Evolutionary conservation across 2,329 filamentous ascomycete genomes (phyloP), one percentile per base, ranked within the genome.

Genomic region (Sporothrix schenckii): DNA sequence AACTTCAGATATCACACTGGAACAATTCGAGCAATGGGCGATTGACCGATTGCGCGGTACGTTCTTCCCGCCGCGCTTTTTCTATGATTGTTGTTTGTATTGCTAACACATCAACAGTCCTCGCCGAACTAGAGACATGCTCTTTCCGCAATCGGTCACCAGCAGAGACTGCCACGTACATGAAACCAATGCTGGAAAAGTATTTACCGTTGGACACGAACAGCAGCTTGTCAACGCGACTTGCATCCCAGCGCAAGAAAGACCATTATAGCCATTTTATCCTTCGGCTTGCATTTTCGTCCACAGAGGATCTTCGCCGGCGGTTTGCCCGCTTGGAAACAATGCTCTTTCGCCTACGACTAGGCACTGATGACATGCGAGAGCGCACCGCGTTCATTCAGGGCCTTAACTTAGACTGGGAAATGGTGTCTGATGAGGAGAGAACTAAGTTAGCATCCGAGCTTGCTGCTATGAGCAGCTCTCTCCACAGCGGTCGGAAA

Each of bases 261-360:
- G 95, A 99, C 76, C 95, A 99, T 81, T 99, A 98, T 81, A 95
- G 92, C 70, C 95, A 99, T 80, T 99, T 97, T 79, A 99, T 98
- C 72, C 87, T 99, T 6, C 89, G 95, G 0, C 87, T 99, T 56
- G 95, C 95, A 1, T 99, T 99, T 77, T 89, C 94, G 0, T 89
- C 91, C 2, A 97, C 94, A 0, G 93, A 97, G 77, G 95, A 99
- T 76, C 84, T 98, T 50, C 89, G 95, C 54, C 87, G 91, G 73
- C 89, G 95, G 30, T 99, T 98, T 77, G 87, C 89, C 4, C 88
- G 94, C 49, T 88, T 96, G 3, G 95, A 99, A 81, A 92, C 92
- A 0, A 92, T 92, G 86, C 85, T 99, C 1, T 99, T 99, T 80
- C 88, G 91, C 72, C 82, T 97, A 74, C 86, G 95, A 5, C 91